phyloP scores from a whole-genome alignment of 176 grass and related monocot species.

The Oryza meridionalis region DNA sequence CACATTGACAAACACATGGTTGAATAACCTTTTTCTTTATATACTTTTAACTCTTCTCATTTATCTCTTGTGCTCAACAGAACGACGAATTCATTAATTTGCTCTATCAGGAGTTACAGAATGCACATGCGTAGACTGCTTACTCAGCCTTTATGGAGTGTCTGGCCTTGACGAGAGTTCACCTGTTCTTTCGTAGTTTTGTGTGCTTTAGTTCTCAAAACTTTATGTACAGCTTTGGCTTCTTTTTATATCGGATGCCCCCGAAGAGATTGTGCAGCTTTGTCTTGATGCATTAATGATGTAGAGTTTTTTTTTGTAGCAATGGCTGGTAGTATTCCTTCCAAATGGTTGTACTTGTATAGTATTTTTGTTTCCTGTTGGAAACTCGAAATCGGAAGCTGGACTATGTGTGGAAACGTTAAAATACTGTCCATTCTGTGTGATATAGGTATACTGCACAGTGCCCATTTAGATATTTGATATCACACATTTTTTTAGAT shows the following conservation, averaged over 20 bases:
- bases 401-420: not conserved
- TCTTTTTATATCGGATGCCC: too few species aligned
- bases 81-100: conserved; percentile 76
- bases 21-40: not conserved
- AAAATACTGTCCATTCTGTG: conserved; percentile 29
- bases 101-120: conserved; percentile 63
- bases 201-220: conserved; percentile 39
- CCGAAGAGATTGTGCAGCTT: conserved; percentile 31
- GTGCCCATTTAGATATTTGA: not conserved
- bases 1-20: conserved; percentile 2
- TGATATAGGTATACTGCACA: not conserved
- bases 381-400: conserved; percentile 10
- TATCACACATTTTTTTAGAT: too few species aligned
- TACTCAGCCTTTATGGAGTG: conserved; percentile 18
- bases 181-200: conserved; percentile 25
- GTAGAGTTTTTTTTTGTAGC: conserved; percentile 44
- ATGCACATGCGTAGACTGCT: conserved; percentile 51
- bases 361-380: conserved; percentile 24
- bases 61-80: conserved; percentile 37
- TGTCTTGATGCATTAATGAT: conserved; percentile 19
- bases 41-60: conserved; percentile 11
- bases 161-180: not conserved
- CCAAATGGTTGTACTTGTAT: not conserved
- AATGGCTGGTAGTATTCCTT: conserved; percentile 32
- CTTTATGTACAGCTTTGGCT: conserved; percentile 37